A percentile compares a stretch with the other conserved stretches of the same genome.
Conservation (phyloP, 2,329 filamentous ascomycete genomes). For the Trichoderma oligosporum region DNA sequence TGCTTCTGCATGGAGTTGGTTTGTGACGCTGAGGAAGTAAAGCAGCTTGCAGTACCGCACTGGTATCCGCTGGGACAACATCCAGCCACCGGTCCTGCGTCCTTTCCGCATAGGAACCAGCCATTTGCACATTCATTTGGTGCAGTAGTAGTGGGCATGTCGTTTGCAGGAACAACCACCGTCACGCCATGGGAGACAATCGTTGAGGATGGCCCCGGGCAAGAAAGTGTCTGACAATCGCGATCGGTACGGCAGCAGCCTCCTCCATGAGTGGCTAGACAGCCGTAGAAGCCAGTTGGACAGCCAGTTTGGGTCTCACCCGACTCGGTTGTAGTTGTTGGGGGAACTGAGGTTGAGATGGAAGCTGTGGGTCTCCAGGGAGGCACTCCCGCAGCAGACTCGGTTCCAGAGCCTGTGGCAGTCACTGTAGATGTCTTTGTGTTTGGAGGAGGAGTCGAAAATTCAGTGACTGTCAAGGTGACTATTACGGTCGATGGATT, state of each 20-base stretch:
- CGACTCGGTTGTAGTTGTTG: neutral
- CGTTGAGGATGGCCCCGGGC: slow-evolving; percentile 61
- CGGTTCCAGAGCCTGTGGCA: slow-evolving; percentile 37
- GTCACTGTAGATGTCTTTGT: slow-evolving; percentile 38
- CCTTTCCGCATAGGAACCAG: slow-evolving; percentile 68
- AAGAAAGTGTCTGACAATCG: slow-evolving; percentile 77
- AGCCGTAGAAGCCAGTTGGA: slow-evolving; percentile 89
- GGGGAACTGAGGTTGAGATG: neutral
- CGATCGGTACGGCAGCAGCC: slow-evolving; percentile 84
- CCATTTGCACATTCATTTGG: slow-evolving; percentile 64
- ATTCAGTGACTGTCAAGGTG: slow-evolving; percentile 39
- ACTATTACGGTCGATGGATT: slow-evolving; percentile 41
- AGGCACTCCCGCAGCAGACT: slow-evolving; percentile 37
- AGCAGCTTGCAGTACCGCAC: slow-evolving; percentile 72
- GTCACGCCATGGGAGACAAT: slow-evolving; percentile 67
- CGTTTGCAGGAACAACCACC: slow-evolving; percentile 59
- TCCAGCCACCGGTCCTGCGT: slow-evolving; percentile 62
- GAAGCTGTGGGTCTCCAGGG: slow-evolving; percentile 43
- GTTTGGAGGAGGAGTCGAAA: slow-evolving; percentile 36
- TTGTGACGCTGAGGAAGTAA: slow-evolving; percentile 48
- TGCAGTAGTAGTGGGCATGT: slow-evolving; percentile 43
- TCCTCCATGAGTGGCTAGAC: slow-evolving; percentile 76
- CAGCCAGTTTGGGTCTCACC: slow-evolving; percentile 48
- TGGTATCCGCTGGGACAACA: slow-evolving; percentile 78
- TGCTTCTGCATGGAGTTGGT: slow-evolving; percentile 57